A percentile compares a stretch with the other conserved stretches of the same genome.
Conservation (phyloP, 768 basidiomycete genomes). For the Lentinula sp. region DNA sequence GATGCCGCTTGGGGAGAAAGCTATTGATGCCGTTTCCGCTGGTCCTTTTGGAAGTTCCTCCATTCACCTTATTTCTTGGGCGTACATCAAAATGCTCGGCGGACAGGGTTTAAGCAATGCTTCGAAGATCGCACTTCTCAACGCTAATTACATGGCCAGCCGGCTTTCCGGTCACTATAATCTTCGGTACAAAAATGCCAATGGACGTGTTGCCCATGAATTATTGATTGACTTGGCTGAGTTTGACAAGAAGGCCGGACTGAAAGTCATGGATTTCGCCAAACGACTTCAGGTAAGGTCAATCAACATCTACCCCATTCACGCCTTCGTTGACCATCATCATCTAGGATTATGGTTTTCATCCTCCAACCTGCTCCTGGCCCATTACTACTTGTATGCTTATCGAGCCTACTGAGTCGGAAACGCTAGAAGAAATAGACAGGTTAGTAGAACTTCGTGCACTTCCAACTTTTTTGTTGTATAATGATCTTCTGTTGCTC, state of each 20-base stretch:
- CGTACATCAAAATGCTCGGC: constrained; percentile 99
- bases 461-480: neutral
- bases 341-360: constrained; percentile 80
- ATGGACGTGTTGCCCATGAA: constrained; percentile 93
- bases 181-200: constrained; percentile 83
- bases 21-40: constrained; percentile 85
- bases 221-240: constrained; percentile 92
- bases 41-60: constrained; percentile 94
- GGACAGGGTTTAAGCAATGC: constrained; percentile 83
- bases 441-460: constrained; percentile 45
- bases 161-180: constrained; percentile 81
- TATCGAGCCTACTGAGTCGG: constrained; percentile 96
- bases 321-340: neutral
- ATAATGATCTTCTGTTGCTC: neutral
- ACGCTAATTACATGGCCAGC: constrained; percentile 96
- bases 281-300: constrained; percentile 80
- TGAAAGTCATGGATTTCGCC: constrained; percentile 94
- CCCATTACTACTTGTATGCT: constrained; percentile 96
- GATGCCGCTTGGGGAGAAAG: constrained; percentile 56
- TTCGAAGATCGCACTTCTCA: constrained; percentile 83
- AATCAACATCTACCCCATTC: neutral
- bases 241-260: constrained; percentile 83
- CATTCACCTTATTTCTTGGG: constrained; percentile 96
- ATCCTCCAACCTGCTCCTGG: constrained; percentile 98
- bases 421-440: constrained; percentile 89